Base-by-base conservation (phyloP, 2,329 filamentous ascomycete genomes). In the Penicillium brevicompactum region DNA sequence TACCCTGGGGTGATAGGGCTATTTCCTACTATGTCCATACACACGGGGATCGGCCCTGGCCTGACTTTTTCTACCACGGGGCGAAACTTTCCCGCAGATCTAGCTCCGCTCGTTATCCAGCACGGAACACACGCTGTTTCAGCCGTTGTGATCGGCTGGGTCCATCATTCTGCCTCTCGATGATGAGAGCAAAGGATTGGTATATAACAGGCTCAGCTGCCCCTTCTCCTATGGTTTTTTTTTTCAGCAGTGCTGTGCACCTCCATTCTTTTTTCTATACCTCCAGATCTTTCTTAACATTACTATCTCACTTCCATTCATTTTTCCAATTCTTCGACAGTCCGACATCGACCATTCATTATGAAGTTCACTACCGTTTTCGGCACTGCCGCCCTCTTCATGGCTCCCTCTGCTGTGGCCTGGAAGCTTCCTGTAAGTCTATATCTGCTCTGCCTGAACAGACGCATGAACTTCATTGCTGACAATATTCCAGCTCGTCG, bases 321-420 rank as follows among this genome's bases (percentile, higher is more conserved):
- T 49, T 49, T 55, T 21, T 48, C 24, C 49, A 16, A 32, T 34
- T 24, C 42, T 34, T n/a, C 49, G 55, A 56, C 24, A 34, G 10
- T 27, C 27, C 40, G 41, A 44, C 8, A 40, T 38, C 43, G 47
- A 55, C 49, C 32, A 30, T 57, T 55, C 58, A 69, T 34, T 46
- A 71, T 72, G 69, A 72, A 69, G 63, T 52, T 63, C 51, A 62
- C 63, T 49, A 40, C 65, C 61, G 32, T 62, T 46, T 44, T 70
- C 46, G 65, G 63, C 53, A 49, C 62, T 57, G 61, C 62, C 44
- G 61, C 60, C 52, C 56, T 70, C 40, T 58, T 48, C 49, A 43
- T 70, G 49, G 56, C 59, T 49, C 62, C 63, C 13, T 62, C 62
- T 42, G 62, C 63, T 21, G 53, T 60, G 13, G 58, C 62, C 50